Percentiles rank a stretch among this genome's conserved stretches.
These are phyloP conservation scores for Penicilliopsis zonata DNA, from an alignment of 495 filamentous ascomycete genomes.

Conservation along the genomic window DNA sequence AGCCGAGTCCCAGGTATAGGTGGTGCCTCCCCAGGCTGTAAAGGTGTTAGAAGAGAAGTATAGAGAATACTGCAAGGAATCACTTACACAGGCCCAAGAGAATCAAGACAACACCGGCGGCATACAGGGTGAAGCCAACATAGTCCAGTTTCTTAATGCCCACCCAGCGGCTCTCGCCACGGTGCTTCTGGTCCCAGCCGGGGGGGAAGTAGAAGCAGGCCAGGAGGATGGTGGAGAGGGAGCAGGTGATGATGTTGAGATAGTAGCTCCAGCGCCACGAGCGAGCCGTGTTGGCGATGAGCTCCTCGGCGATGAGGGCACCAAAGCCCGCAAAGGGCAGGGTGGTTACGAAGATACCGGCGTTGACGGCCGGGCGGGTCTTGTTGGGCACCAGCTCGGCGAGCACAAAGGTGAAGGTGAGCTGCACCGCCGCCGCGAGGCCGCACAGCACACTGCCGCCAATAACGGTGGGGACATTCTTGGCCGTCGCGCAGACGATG, in stretches of 20 bases:
- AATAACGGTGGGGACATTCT: slow-evolving; percentile 31
- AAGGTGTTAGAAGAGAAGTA: too few species aligned
- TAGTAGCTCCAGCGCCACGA: slow-evolving; percentile 37
- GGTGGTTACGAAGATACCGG: slow-evolving; percentile 22
- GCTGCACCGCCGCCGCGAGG: slow-evolving; percentile 22
- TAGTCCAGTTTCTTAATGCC: slow-evolving; percentile 36
- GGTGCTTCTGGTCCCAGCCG: too few species aligned
- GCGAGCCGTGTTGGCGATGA: slow-evolving; percentile 20
- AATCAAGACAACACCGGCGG: slow-evolving; percentile 29
- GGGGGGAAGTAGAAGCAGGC: slow-evolving; percentile 26
- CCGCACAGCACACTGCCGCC: slow-evolving; percentile 21
- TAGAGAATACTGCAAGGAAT: too few species aligned
- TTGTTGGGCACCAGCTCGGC: slow-evolving; percentile 35
- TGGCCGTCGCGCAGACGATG: slow-evolving; percentile 31
- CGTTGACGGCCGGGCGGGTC: slow-evolving; percentile 21
- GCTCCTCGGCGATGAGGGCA: slow-evolving; percentile 23
- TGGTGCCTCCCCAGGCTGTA: slow-evolving; percentile 38
- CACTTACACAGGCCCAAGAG: slow-evolving; percentile 36
- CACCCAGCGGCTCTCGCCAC: too few species aligned
- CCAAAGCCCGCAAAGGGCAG: slow-evolving; percentile 30
- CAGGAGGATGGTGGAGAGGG: slow-evolving; percentile 21
- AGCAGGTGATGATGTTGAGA: slow-evolving; percentile 26
- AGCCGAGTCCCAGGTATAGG: slow-evolving; percentile 37
- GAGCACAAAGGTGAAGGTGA: slow-evolving; percentile 23
- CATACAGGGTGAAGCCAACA: slow-evolving; percentile 26